Base-by-base conservation (phyloP, 169 alveolate species). In the Babesia bovis region DNA sequence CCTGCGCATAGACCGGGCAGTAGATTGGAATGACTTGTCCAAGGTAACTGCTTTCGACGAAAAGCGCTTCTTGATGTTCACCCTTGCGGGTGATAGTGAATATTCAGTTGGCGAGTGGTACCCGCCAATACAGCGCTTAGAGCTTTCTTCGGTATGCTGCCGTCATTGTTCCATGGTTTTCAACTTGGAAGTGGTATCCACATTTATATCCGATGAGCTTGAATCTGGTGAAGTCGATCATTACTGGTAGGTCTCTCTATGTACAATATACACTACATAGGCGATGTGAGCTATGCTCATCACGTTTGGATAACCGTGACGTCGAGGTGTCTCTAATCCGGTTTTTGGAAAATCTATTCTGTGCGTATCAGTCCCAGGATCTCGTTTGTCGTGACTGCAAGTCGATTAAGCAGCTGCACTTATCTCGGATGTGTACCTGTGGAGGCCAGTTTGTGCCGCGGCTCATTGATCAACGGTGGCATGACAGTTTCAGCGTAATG, bases 61-160 rank as follows among this genome's bases (percentile, higher is more conserved):
- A 70, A 87, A 87, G 71, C 76, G 84, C 32, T 87, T 82, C 21
- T 85, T 65, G 49, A 73, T 87, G 36, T 87, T 70, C 65, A 75
- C 71, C 38, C 71, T 87, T 5, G 66, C 89, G 21, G 85, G 85
- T 6, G 87, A 82, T 44, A 81, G 92, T 69, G 92, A 87, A 74
- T 87, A 87, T 47, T 52, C 79, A 17, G 63, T 66, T 30, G 66
- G 61, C 40, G 78, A 76, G 32, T 87, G 92, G 92, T 63, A 63
- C 59, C 72, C 89, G 19, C 92, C 92, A 4, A 55, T 70, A 49
- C 45, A 25, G 60, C 26, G 72, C 52, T 32, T 87, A 59, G 84
- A 75, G 49, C 53, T 87, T 52, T 50, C 41, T 49, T 82, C 85
- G 28, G 59, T 87, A 26, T 71, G 77, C 50, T 87, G 93, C 52